Percentiles rank a stretch among this genome's conserved stretches.
phyloP scores from a whole-genome alignment of 148 eudicot species.

The Vaccinium myrtillus region DNA sequence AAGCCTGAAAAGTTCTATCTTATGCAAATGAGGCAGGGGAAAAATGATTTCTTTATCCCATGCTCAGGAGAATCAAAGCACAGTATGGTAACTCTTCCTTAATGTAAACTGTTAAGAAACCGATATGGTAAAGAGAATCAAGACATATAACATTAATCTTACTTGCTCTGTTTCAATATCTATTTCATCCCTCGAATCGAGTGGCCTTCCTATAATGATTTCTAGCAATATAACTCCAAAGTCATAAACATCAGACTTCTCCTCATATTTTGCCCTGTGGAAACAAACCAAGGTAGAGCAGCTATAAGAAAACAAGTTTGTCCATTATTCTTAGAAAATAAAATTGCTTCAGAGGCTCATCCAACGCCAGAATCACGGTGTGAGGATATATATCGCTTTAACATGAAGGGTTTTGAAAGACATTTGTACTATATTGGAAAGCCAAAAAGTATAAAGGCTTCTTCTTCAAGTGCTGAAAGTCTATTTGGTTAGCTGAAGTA shows the following conservation, averaged over 20 bases:
- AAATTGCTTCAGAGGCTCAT: background rate
- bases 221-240: constrained; percentile 84
- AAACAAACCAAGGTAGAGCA: background rate
- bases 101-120: background rate
- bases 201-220: constrained; percentile 56
- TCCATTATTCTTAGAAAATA: background rate
- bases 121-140: background rate
- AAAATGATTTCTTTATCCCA: background rate
- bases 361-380: background rate
- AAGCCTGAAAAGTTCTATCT: background rate
- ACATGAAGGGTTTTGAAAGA: background rate
- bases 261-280: constrained; percentile 56
- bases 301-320: background rate
- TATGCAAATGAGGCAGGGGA: background rate
- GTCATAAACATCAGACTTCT: constrained; percentile 67
- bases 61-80: background rate
- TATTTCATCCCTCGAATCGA: constrained; percentile 53
- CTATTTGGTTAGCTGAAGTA: background rate
- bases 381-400: background rate
- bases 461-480: background rate
- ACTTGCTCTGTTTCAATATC: constrained; percentile 59
- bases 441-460: background rate
- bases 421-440: background rate
- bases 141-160: background rate
- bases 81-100: background rate